Base-by-base conservation (phyloP, 768 basidiomycete genomes). In the Suillus luteus region DNA sequence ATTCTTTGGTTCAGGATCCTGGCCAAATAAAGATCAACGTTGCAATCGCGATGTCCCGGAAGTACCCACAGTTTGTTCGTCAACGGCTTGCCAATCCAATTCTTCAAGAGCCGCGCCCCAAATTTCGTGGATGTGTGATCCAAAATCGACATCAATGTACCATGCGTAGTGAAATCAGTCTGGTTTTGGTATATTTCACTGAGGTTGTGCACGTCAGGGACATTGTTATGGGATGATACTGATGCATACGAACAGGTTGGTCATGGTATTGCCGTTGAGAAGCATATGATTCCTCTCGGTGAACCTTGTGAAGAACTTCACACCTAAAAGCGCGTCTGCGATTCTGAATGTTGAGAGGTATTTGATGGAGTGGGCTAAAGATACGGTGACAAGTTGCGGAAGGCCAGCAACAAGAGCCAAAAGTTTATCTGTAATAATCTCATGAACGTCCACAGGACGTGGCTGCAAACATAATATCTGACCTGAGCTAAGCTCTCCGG, bases 161-260 rank as follows among this genome's bases (percentile, higher is more conserved):
- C 96, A 62, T 77, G 83, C 22, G 83, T 79, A 12, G 83, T 86
- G 61, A 84, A 84, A 72, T 97, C 90, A 0, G 93, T 94, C 71
- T 92, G 90, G 69, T 98, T 99, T 40, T 87, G 85, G 73, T 93
- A 96, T n/a, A 99, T 87, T 75, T 99, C 96, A 51, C 87, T 87
- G 65, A 11, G 40, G 11, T 48, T 33, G 44, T 37, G 31, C 9
- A 17, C 11, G 62, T 40, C 17, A n/a, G 9, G 58, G 66, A 52
- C 55, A 9, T 35, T 27, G 54, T 31, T 6, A 11, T 54, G 11
- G 31, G 19, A 41, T 2, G 8, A 27, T 6, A 58, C 3, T 31
- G 24, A 7, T 24, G 58, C 43, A 41, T 22, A 73, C 83, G 17
- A 64, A 85, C 77, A 96, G 75, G 72, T 97, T 98, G 14, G 83